Evolutionary conservation across 768 basidiomycete genomes (phyloP).

Genomic region (Russula sp.): DNA sequence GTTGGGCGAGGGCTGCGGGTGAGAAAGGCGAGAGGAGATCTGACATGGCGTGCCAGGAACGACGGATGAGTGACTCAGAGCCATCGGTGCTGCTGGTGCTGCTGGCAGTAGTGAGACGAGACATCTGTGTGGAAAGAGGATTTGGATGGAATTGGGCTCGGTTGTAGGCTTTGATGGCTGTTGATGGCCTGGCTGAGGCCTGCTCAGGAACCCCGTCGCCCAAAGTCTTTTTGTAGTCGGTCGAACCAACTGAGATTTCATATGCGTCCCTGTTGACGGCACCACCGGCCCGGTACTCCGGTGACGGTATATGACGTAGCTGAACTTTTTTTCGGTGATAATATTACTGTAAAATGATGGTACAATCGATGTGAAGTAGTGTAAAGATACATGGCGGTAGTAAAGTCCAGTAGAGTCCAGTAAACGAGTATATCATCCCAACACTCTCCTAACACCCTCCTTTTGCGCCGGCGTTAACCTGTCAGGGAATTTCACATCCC

Average conservation of each 20-base stretch:
- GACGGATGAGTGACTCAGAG: conserved; percentile 42
- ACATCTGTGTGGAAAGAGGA: not conserved
- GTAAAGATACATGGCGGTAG: too few relatives aligned
- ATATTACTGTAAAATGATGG: not conserved
- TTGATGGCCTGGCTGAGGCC: not conserved
- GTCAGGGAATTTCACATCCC: conserved; percentile 84
- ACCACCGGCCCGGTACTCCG: not conserved
- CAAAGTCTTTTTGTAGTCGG: not conserved
- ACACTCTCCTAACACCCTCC: conserved; percentile 70
- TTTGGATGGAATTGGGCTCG: not conserved
- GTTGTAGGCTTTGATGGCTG: too few relatives aligned
- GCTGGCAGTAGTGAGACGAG: conserved; percentile 15
- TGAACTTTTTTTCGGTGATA: not conserved
- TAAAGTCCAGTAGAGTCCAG: not conserved
- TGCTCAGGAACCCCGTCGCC: not conserved
- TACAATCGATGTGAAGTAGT: not conserved
- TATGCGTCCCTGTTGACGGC: conserved; percentile 2
- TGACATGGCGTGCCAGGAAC: conserved; percentile 62
- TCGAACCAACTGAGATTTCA: not conserved
- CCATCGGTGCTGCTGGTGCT: conserved; percentile 27
- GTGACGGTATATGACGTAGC: not conserved
- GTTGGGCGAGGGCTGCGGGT: conserved; percentile 51
- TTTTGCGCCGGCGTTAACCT: conserved; percentile 73
- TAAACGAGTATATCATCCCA: conserved; percentile 39
- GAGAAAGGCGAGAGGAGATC: conserved; percentile 69